These are phyloP conservation scores for Leccinum proximum DNA, from an alignment of 1,284 basidiomycete species.

Conservation along the genomic window DNA sequence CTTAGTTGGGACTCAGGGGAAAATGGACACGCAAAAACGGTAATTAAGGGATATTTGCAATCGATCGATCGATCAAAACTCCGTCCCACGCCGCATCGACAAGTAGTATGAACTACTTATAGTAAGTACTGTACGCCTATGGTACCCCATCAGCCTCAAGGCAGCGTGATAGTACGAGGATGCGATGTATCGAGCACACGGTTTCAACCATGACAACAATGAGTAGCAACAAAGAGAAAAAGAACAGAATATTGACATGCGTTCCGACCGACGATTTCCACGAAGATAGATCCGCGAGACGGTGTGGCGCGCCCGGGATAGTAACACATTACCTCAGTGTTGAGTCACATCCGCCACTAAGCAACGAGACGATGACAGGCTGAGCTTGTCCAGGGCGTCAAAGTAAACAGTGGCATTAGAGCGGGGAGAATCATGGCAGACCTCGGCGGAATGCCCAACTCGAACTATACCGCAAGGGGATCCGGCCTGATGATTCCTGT, in stretches of 20 bases:
- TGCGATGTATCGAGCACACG: slow-evolving; percentile 9
- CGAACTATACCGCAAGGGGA: background rate
- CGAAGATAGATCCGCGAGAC: background rate
- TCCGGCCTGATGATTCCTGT: slow-evolving; percentile 14
- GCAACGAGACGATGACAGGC: slow-evolving; percentile 4
- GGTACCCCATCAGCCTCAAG: too few relatives aligned
- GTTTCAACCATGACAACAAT: slow-evolving; percentile 14
- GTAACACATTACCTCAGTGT: slow-evolving; percentile 11
- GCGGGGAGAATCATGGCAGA: background rate
- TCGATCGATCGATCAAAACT: too few relatives aligned
- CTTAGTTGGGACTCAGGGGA: too few relatives aligned
- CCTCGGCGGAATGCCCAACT: slow-evolving; percentile 1
- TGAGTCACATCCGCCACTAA: slow-evolving; percentile 2
- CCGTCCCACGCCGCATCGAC: too few relatives aligned
- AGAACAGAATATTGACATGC: slow-evolving; percentile 18
- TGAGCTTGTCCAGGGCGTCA: slow-evolving; percentile 20
- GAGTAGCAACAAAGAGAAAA: slow-evolving; percentile 5
- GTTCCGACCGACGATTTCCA: slow-evolving; percentile 12
- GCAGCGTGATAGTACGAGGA: background rate
- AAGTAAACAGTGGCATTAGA: slow-evolving; percentile 24
- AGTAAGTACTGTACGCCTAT: too few relatives aligned
- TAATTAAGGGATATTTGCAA: too few relatives aligned
- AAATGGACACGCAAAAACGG: too few relatives aligned
- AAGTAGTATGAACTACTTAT: too few relatives aligned
- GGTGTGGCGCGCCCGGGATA: background rate